These are phyloP conservation scores for Microsporum audouinii DNA, from an alignment of 2,329 filamentous ascomycete genomes.

Conservation along the genomic window DNA sequence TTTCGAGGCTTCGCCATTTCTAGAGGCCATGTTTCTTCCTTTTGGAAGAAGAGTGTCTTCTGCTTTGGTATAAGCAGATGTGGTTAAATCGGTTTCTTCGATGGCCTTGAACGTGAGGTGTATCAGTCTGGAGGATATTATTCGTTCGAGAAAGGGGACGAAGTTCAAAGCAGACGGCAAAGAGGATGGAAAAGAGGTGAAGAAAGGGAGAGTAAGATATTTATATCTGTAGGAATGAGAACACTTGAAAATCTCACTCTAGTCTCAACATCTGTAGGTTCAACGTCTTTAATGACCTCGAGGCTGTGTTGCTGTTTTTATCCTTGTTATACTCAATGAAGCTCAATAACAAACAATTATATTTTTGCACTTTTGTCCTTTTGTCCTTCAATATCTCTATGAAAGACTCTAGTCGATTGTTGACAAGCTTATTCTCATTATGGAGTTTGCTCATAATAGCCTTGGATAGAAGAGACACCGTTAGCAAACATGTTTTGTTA, in stretches of 20 bases:
- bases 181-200: not conserved
- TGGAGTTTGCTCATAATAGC: not conserved
- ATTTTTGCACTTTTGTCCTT: not conserved
- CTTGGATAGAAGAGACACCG: not conserved
- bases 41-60: not conserved
- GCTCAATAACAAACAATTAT: not conserved
- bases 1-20: not conserved
- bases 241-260: not conserved
- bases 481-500: not conserved
- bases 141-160: not conserved
- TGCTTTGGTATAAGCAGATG: not conserved
- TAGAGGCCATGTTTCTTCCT: constrained; percentile 1
- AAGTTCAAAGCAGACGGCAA: not conserved
- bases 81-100: not conserved
- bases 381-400: not conserved
- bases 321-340: not conserved
- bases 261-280: not conserved
- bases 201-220: not conserved
- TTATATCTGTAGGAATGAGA: not conserved
- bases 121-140: not conserved
- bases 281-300: not conserved
- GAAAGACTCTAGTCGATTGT: not conserved
- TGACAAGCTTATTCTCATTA: not conserved
- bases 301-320: not conserved
- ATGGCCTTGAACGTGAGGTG: not conserved